Conservation (phyloP, 768 basidiomycete genomes). For the Phaffia tasmanica region DNA sequence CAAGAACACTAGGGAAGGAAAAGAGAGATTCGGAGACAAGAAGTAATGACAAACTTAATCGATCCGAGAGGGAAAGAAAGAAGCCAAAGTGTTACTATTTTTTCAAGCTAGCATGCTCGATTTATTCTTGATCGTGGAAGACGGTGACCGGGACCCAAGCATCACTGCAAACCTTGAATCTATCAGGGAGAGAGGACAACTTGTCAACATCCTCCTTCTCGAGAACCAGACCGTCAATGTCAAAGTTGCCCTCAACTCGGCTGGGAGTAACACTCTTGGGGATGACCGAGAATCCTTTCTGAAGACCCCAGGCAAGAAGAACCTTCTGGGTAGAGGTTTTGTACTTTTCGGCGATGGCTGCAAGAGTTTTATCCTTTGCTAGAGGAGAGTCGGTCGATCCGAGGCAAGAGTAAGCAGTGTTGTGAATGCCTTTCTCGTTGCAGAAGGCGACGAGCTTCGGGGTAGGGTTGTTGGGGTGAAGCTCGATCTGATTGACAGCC, state of each 20-base stretch:
- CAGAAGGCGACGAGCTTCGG: slow-evolving; percentile 21
- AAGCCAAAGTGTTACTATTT: no score
- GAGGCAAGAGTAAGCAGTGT: slow-evolving; percentile 28
- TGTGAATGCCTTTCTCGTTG: slow-evolving; percentile 32
- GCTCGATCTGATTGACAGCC: slow-evolving; percentile 18
- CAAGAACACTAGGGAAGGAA: no score
- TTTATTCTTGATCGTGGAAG: slow-evolving; percentile 13
- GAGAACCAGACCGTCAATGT: slow-evolving; percentile 27
- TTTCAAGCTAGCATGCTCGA: no score
- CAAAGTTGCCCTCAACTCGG: slow-evolving; percentile 43
- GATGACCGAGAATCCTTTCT: slow-evolving; percentile 48
- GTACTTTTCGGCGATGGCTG: slow-evolving; percentile 53
- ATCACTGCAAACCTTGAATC: slow-evolving; percentile 27
- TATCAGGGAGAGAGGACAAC: slow-evolving; percentile 21
- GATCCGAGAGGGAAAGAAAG: no score
- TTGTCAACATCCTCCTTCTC: slow-evolving; percentile 27
- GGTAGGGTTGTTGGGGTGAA: slow-evolving; percentile 18
- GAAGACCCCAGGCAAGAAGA: slow-evolving; percentile 64
- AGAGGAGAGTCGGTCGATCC: slow-evolving; percentile 40
- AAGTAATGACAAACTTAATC: no score
- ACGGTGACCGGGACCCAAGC: slow-evolving; percentile 26
- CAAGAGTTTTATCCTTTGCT: slow-evolving; percentile 44
- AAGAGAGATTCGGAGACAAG: no score
- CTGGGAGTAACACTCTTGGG: slow-evolving; percentile 57
- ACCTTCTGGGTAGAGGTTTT: slow-evolving; percentile 66